Evolutionary conservation across 306 rosid species (phyloP).

Genomic region (Lagenaria siceraria): DNA sequence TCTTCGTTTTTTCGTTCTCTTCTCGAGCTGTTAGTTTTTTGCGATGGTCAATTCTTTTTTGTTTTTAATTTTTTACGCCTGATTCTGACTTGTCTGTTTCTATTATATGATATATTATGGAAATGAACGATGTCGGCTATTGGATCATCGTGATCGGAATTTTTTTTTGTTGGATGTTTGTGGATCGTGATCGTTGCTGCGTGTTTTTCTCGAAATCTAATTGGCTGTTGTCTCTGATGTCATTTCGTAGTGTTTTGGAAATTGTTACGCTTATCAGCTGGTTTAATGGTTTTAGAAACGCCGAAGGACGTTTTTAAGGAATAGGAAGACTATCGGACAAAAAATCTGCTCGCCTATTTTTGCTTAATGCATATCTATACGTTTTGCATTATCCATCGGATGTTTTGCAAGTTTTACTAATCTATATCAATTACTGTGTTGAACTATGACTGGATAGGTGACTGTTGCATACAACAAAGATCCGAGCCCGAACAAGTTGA

Average conservation of each 20-base stretch:
- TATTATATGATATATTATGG: background rate
- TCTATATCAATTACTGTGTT: background rate
- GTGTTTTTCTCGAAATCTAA: background rate
- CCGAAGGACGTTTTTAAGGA: background rate
- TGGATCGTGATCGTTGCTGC: background rate
- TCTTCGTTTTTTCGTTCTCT: background rate
- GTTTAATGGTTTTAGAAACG: background rate
- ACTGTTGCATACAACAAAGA: conserved; percentile 91
- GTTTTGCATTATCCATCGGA: background rate
- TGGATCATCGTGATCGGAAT: background rate
- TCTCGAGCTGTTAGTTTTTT: background rate
- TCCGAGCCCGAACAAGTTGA: conserved; percentile 75
- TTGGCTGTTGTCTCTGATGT: background rate
- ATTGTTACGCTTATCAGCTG: background rate
- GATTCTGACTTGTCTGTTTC: background rate
- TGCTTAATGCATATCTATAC: background rate
- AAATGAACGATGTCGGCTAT: background rate
- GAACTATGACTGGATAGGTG: conserved; percentile 36
- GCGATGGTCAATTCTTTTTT: background rate
- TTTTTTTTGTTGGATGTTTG: background rate
- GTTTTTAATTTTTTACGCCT: background rate
- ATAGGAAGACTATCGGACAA: background rate
- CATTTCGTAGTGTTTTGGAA: background rate
- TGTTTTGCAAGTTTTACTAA: background rate
- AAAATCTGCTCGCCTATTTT: background rate